A percentile compares a stretch with the other conserved stretches of the same genome.
Conservation (phyloP, 768 basidiomycete genomes). For the Xanthoconium purpureum region DNA sequence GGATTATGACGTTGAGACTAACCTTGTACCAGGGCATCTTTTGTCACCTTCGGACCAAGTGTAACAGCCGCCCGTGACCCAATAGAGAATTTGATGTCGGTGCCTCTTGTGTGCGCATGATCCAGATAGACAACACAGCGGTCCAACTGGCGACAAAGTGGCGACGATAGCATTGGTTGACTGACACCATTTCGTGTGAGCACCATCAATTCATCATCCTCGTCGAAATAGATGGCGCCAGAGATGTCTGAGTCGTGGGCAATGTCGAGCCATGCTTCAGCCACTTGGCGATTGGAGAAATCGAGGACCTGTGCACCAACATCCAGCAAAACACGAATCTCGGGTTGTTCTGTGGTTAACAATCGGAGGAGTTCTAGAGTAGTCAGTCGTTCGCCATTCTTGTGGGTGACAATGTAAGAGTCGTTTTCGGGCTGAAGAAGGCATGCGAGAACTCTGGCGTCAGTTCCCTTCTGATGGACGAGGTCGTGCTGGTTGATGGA, state of each 20-base stretch:
- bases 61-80: slow-evolving; percentile 34
- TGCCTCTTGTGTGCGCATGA: slow-evolving; percentile 26
- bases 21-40: slow-evolving; percentile 36
- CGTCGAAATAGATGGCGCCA: slow-evolving; percentile 32
- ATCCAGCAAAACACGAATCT: not conserved
- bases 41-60: slow-evolving; percentile 34
- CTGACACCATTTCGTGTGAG: slow-evolving; percentile 19
- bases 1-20: not conserved
- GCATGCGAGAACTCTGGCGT: slow-evolving; percentile 35
- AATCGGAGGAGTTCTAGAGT: not conserved
- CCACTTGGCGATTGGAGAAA: slow-evolving; percentile 40
- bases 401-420: slow-evolving; percentile 7
- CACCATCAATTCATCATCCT: slow-evolving; percentile 30
- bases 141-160: slow-evolving; percentile 27
- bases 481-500: slow-evolving; percentile 31
- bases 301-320: slow-evolving; percentile 53
- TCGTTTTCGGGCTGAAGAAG: slow-evolving; percentile 20
- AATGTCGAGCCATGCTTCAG: slow-evolving; percentile 37
- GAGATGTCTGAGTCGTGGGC: not conserved
- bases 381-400: not conserved
- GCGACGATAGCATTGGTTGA: slow-evolving; percentile 26
- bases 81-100: slow-evolving; percentile 34
- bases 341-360: not conserved
- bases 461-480: slow-evolving; percentile 33
- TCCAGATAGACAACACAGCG: slow-evolving; percentile 32